Conservation (phyloP, 2,329 filamentous ascomycete species). For the Colletotrichum sp. region DNA sequence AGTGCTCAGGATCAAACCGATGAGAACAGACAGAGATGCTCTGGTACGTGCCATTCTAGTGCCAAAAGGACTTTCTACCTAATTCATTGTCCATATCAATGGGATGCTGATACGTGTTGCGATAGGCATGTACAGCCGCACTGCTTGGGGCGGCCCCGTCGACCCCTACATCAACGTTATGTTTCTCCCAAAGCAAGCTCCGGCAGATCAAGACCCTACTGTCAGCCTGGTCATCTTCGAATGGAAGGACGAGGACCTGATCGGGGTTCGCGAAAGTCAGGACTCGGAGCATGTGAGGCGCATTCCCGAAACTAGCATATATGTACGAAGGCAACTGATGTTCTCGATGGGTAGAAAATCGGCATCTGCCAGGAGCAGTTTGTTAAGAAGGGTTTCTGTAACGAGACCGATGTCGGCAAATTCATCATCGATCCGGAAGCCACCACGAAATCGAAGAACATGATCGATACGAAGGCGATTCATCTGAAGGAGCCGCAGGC, state of each 20-base stretch:
- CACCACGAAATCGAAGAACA: conserved; percentile 69
- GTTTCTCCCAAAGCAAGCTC: conserved; percentile 67
- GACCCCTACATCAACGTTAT: conserved; percentile 90
- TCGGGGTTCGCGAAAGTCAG: conserved; percentile 70
- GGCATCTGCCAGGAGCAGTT: conserved; percentile 77
- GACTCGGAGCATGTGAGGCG: conserved; percentile 57
- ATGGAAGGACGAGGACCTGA: conserved; percentile 82
- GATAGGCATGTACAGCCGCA: conserved; percentile 88
- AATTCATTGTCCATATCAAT: neutral
- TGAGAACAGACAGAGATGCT: conserved; percentile 81
- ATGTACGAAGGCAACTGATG: conserved; percentile 32
- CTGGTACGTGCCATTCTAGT: conserved; percentile 42
- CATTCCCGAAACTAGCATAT: neutral
- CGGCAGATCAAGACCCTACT: conserved; percentile 71
- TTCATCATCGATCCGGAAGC: conserved; percentile 84
- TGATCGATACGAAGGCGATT: conserved; percentile 81
- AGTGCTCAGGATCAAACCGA: conserved; percentile 71
- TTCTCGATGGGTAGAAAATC: conserved; percentile 34
- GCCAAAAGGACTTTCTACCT: too few species aligned
- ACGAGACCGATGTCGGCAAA: conserved; percentile 77
- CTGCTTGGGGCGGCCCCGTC: conserved; percentile 83
- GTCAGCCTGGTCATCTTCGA: conserved; percentile 92
- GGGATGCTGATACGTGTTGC: neutral
- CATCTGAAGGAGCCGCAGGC: conserved; percentile 76
- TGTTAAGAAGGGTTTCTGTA: conserved; percentile 74